A percentile compares a stretch with the other conserved stretches of the same genome.
These are phyloP conservation scores for Tuber magnatum DNA, from an alignment of 495 filamentous ascomycete species.

Conservation along the genomic window DNA sequence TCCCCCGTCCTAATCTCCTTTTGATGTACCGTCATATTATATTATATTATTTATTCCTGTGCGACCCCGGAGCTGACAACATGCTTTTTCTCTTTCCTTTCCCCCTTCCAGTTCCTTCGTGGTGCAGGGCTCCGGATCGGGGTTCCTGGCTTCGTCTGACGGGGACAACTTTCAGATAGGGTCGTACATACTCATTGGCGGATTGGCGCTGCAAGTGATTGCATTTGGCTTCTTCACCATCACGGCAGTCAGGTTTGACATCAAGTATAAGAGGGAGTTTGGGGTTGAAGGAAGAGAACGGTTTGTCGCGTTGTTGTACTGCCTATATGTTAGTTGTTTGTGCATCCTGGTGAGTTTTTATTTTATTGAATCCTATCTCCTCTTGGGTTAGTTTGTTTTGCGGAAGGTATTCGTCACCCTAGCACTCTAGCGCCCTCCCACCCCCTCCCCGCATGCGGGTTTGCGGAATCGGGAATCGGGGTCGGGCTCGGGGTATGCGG, in stretches of 20 bases:
- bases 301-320: background rate
- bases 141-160: conserved; percentile 23
- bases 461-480: conserved; percentile 3
- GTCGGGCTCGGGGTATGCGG: background rate
- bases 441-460: background rate
- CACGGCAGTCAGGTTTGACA: conserved; percentile 23
- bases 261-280: conserved; percentile 16
- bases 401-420: background rate
- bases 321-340: conserved; percentile 2
- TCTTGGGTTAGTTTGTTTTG: background rate
- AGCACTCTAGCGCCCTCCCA: background rate
- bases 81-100: background rate
- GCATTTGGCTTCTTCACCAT: conserved; percentile 29
- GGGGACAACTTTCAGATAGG: conserved; percentile 2
- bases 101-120: conserved; percentile 14
- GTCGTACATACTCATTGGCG: background rate
- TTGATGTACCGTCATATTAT: background rate
- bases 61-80: background rate
- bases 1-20: conserved; percentile 2
- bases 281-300: background rate
- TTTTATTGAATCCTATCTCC: background rate
- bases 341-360: background rate
- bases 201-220: conserved; percentile 23
- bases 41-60: conserved; percentile 1
- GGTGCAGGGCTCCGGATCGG: conserved; percentile 30